A percentile compares a stretch with the other conserved stretches of the same genome.
phyloP scores from a whole-genome alignment of 495 filamentous ascomycete genomes.

The Chaetomium fimeti region DNA sequence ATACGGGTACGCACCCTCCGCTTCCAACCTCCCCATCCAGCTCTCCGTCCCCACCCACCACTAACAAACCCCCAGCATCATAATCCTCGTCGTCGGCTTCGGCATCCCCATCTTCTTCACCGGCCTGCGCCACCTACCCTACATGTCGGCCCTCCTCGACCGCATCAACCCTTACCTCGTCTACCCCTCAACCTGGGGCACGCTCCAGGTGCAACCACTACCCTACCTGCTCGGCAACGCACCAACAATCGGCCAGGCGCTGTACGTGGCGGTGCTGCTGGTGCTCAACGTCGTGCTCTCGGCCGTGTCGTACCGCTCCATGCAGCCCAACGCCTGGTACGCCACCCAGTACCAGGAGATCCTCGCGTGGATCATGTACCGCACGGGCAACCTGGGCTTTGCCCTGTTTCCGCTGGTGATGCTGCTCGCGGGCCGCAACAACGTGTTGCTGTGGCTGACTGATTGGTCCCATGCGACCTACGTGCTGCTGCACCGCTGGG shows the following conservation, averaged over 20 bases:
- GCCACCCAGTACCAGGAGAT: neutral
- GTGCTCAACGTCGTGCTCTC: neutral
- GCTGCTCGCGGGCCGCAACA: neutral
- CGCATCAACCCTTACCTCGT: conserved; percentile 1
- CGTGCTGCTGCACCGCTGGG: conserved; percentile 6
- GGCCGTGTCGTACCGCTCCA: neutral
- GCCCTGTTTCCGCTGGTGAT: neutral
- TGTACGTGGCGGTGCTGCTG: neutral
- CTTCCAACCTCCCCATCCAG: neutral
- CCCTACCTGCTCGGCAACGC: conserved; percentile 5
- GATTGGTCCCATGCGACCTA: conserved; percentile 2
- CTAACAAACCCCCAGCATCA: neutral
- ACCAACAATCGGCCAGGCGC: conserved; percentile 3
- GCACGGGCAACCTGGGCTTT: neutral
- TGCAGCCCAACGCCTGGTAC: neutral
- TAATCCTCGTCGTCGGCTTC: neutral
- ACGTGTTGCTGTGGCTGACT: neutral
- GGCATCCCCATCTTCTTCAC: neutral
- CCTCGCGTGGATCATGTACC: conserved; percentile 1
- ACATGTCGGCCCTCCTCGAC: neutral
- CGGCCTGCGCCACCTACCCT: neutral
- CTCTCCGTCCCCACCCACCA: no score
- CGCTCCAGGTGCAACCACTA: neutral
- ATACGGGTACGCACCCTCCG: neutral
- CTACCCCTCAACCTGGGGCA: neutral